Base-by-base conservation (phyloP, 1,139 yeast genomes). In the Sugiyamaella sp. region DNA sequence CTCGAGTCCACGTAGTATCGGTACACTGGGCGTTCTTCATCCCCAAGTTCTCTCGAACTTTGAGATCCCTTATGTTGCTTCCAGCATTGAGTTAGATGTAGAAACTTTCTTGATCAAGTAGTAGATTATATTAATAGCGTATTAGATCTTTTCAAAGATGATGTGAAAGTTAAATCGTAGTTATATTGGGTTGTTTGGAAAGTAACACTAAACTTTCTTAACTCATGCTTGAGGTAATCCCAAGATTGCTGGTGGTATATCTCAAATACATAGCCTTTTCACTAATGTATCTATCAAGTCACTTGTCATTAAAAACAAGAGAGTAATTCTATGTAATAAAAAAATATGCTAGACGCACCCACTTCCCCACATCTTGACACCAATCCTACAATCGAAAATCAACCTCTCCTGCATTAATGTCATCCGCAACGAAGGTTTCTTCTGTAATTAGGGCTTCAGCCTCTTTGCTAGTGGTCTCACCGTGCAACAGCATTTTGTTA, bases 11-110 rank as follows among this genome's bases (percentile, higher is more conserved):
- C 51, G 58, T 39, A 65, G 62, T 19, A 80, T 95, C 66, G 99
- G 99, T 62, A 75, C 83, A 48, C 77, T 95, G 63, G 99, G 99
- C 69, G 97, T 90, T 55, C 78, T 95, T 67, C 99, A 95, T 71
- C 99, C 99, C 35, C 90, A 88, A 68, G 99, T 95, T 55, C 79
- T 91, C 80, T 79, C 79, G 63, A 76, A 80, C 67, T 95, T 90
- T 68, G 98, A 90, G 62, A 82, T 95, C 60, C 97, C 98, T 52
- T 89, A 86, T 68, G 75, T 71, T 38, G 97, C 97, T 66, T 87
- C 97, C 45, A 80, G 87, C 58, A 93, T 91, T 60, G 99, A 95
- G 76, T 77, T 95, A 60, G 86, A 91, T 69, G 84, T 95, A 51
- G 95, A 91, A 54, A 60, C 58, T 32, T 64, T 64, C 54, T 52